Conservation (phyloP, 2,329 filamentous ascomycete genomes). For the Colletotrichum sublineola region DNA sequence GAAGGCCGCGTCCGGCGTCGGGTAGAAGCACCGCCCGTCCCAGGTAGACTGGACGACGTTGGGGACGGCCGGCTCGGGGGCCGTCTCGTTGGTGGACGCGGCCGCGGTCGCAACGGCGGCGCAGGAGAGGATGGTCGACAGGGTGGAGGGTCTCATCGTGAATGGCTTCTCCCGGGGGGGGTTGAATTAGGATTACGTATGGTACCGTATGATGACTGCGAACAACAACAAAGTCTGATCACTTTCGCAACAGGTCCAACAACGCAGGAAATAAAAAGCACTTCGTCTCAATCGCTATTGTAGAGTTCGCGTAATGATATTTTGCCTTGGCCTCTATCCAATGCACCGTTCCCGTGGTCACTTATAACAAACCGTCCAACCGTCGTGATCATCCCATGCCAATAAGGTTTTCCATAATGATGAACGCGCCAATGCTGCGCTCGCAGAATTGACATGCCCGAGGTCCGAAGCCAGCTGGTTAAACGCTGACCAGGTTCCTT, state of each 20-base stretch:
- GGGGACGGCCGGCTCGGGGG: constrained; percentile 14
- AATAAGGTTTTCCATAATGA: constrained; percentile 17
- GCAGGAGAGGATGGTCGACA: constrained; percentile 30
- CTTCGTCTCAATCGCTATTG: constrained; percentile 4
- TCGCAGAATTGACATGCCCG: constrained; percentile 37
- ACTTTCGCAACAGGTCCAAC: neutral
- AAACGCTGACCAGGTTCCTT: neutral
- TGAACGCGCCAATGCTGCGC: constrained; percentile 40
- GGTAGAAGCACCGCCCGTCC: constrained; percentile 52
- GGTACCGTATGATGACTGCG: neutral
- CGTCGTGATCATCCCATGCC: constrained; percentile 12
- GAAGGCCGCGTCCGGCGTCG: constrained; percentile 48
- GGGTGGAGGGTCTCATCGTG: constrained; percentile 29
- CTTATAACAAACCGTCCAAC: constrained; percentile 19
- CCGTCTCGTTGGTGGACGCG: constrained; percentile 35
- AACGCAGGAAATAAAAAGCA: neutral
- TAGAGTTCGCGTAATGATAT: neutral
- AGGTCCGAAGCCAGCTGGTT: constrained; percentile 34
- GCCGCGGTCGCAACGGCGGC: constrained; percentile 36
- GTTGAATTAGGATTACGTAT: neutral
- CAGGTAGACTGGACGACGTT: constrained; percentile 49
- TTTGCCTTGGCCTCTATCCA: neutral
- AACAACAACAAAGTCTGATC: constrained; percentile 31
- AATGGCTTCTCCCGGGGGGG: neutral
- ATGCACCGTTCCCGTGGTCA: neutral